These are phyloP conservation scores for Spathaspora boniae DNA, from an alignment of 805 yeast genomes.

Conservation along the genomic window DNA sequence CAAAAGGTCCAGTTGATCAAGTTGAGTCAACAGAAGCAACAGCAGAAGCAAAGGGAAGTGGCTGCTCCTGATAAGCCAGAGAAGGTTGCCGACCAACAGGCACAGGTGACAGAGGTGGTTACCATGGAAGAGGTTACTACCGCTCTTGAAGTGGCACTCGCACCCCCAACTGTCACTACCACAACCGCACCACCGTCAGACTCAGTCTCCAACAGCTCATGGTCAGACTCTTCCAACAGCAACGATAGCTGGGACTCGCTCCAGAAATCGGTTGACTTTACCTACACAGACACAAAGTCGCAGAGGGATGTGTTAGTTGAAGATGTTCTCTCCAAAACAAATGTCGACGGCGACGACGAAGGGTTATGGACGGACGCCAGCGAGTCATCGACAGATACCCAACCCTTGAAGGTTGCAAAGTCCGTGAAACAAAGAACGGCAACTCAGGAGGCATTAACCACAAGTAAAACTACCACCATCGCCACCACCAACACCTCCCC, in stretches of 20 bases:
- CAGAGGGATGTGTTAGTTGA: neutral
- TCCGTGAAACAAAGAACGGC: too few species aligned
- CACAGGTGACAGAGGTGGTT: too few species aligned
- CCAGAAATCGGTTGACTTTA: constrained; percentile 23
- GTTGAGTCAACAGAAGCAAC: neutral
- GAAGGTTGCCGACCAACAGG: too few species aligned
- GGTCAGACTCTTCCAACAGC: constrained; percentile 5
- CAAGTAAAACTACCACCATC: constrained; percentile 4
- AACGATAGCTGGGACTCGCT: constrained; percentile 26
- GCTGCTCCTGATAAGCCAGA: too few species aligned
- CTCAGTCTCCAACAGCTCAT: constrained; percentile 3
- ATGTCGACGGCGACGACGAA: constrained; percentile 3
- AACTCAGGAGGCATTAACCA: constrained; percentile 9
- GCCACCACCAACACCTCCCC: neutral
- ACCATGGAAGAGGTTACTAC: too few species aligned
- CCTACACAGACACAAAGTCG: constrained; percentile 1
- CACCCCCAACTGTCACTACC: too few species aligned
- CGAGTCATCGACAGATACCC: constrained; percentile 3
- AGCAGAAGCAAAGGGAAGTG: neutral
- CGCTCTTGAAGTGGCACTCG: too few species aligned
- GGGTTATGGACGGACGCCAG: constrained; percentile 1
- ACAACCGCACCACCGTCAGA: too few species aligned
- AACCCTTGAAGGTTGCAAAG: too few species aligned
- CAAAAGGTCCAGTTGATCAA: neutral
- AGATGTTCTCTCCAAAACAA: too few species aligned